Conservation (phyloP, 441 rosid species). For the Arabidopsis hybrid region DNA sequence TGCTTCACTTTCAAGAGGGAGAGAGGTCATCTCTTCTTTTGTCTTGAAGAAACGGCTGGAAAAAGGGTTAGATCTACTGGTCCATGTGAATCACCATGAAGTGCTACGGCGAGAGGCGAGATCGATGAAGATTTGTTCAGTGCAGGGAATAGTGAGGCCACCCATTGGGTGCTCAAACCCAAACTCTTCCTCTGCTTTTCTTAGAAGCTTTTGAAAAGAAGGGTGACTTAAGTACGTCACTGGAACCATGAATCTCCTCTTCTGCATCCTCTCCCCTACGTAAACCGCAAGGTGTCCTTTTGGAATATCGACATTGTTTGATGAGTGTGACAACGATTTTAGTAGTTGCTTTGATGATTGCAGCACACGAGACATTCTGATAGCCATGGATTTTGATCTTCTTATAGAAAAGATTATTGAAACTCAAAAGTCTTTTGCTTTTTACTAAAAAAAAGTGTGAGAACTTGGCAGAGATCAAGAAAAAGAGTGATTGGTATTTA, state of each 20-base stretch:
- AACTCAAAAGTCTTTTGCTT: not conserved
- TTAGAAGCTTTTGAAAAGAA: conserved; percentile 44
- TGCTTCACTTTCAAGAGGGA: conserved; percentile 12
- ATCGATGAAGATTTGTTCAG: conserved; percentile 31
- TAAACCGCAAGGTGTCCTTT: conserved; percentile 50
- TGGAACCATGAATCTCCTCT: conserved; percentile 47
- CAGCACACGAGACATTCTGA: conserved; percentile 6
- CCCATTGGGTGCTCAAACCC: conserved; percentile 50
- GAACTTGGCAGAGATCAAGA: conserved; percentile 14
- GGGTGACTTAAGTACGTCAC: conserved; percentile 41
- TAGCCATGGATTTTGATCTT: conserved; percentile 12
- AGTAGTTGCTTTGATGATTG: conserved; percentile 26
- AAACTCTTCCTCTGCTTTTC: conserved; percentile 51
- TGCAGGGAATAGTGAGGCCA: conserved; percentile 48
- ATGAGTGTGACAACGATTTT: conserved; percentile 1
- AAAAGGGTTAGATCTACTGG: conserved; percentile 14
- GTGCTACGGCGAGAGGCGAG: conserved; percentile 35
- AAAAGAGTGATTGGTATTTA: conserved; percentile 2
- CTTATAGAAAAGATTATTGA: not conserved
- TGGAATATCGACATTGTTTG: conserved; percentile 31
- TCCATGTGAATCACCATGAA: not conserved
- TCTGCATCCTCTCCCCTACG: conserved; percentile 38
- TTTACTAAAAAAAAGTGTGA: not conserved
- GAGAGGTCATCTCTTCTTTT: conserved; percentile 18
- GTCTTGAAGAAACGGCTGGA: conserved; percentile 8